A percentile compares a stretch with the other conserved stretches of the same genome.
These are phyloP conservation scores for Hanseniaspora taiwanica DNA, from an alignment of 805 yeast species.

Conservation along the genomic window DNA sequence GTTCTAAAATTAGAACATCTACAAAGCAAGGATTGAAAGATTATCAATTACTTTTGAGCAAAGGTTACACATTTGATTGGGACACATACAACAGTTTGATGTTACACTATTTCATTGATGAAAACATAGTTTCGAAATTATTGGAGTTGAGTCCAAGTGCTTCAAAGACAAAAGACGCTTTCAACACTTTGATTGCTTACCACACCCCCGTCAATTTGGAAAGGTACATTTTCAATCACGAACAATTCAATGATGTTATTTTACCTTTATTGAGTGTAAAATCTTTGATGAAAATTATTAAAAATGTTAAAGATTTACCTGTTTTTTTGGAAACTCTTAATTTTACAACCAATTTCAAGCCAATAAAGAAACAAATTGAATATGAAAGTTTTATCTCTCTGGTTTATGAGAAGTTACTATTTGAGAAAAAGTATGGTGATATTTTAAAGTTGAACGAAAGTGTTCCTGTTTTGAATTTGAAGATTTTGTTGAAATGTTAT, in stretches of 20 bases:
- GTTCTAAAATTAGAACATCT: constrained; percentile 16
- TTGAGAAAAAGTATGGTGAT: constrained; percentile 8
- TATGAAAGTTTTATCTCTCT: constrained; percentile 13
- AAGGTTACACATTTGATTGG: constrained; percentile 21
- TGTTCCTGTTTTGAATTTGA: constrained; percentile 16
- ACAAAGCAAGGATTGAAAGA: constrained; percentile 16
- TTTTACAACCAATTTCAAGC: constrained; percentile 18
- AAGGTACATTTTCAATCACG: constrained; percentile 9
- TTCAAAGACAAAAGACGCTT: constrained; percentile 11
- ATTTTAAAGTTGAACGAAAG: constrained; percentile 14
- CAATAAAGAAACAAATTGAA: constrained; percentile 19
- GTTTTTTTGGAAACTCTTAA: constrained; percentile 11
- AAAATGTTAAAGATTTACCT: constrained; percentile 6
- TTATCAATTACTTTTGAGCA: constrained; percentile 12
- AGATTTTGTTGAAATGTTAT: constrained; percentile 14
- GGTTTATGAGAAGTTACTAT: constrained; percentile 14
- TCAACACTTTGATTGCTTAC: constrained; percentile 12
- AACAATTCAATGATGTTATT: constrained; percentile 8
- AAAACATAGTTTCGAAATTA: constrained; percentile 10
- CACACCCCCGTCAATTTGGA: constrained; percentile 8
- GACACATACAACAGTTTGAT: constrained; percentile 20
- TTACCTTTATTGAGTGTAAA: constrained; percentile 15
- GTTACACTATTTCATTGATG: constrained; percentile 9
- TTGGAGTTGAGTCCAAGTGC: constrained; percentile 11
- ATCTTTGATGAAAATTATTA: constrained; percentile 14